Evolutionary conservation across 208 protist genomes (phyloP).

Genomic region (Vickermania spadyakhi): DNA sequence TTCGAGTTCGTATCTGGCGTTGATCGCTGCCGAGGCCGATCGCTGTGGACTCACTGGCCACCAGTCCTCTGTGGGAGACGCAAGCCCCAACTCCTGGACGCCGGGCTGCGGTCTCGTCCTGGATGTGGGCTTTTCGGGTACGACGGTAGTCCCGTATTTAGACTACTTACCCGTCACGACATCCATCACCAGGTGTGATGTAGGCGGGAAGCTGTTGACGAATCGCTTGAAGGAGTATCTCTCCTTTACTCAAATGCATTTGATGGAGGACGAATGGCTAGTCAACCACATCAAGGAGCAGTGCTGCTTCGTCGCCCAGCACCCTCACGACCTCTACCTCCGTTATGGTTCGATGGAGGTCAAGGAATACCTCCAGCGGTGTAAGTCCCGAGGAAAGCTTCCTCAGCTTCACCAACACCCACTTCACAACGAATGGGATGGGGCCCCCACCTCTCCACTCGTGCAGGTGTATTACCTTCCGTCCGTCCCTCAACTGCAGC

Average conservation of each 20-base stretch:
- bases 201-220: conserved; percentile 73
- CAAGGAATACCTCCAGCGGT: neutral
- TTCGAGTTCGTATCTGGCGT: conserved; percentile 40
- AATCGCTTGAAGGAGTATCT: conserved; percentile 74
- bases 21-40: conserved; percentile 20
- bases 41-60: neutral
- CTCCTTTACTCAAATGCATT: conserved; percentile 66
- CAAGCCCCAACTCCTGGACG: neutral
- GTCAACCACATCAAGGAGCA: conserved; percentile 76
- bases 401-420: neutral
- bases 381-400: neutral
- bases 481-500: conserved; percentile 49
- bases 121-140: conserved; percentile 70
- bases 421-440: neutral
- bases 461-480: conserved; percentile 53
- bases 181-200: conserved; percentile 48
- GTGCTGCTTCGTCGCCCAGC: conserved; percentile 35
- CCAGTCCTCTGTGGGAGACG: neutral
- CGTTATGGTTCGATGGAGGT: neutral
- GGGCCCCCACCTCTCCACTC: neutral
- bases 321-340: conserved; percentile 3
- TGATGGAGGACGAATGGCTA: conserved; percentile 75
- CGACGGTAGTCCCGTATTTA: conserved; percentile 64
- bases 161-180: conserved; percentile 49
- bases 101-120: conserved; percentile 40